Evolutionary conservation across 768 basidiomycete genomes (phyloP), one percentile per base, ranked within the genome.

Genomic region (Termitomyces sp.): DNA sequence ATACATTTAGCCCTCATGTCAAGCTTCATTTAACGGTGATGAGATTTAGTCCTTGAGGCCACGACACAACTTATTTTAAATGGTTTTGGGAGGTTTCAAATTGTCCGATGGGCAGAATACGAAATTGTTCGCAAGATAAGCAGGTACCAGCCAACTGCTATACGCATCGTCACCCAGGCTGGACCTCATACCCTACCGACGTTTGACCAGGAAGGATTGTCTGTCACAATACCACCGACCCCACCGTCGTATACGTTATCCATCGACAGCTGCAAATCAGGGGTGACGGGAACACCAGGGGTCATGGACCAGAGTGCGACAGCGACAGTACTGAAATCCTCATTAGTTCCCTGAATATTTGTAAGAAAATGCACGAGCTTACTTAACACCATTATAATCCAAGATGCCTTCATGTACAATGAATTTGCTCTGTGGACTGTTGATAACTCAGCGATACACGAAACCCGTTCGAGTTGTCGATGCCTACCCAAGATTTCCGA

Each of bases 371-470:
- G 20, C 43, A 39, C 39, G 37, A 37, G 68, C 83, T 62, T 67
- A 90, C 89, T 91, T 92, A 61, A 72, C 71, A 37, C 91, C 91
- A 33, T 76, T 76, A 63, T 88, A 90, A 65, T 92, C 73, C 50
- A 93, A 67, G 39, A 93, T 91, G 2, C 92, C 92, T 67, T 89
- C 81, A 45, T 88, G 91, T 6, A 93, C 89, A 1, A 91, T 90
- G 81, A 92, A 93, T 64, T 84, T 87, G 49, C 80, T 73, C 69
- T 93, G 91, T 20, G 91, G 91, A 16, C 88, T 89, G 42, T 26
- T 48, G 5, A 42, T 20, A 37, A 33, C 30, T 32, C 42, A 57
- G 40, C 53, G 32, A 58, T 37, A 62, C 54, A 32, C 30, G 32
- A 40, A 43, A 50, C 22, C 37, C 14, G 5, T 20, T 37, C n/a